Evolutionary conservation across 2,329 filamentous ascomycete species (phyloP).

Genomic region (Didymellaceae sp.): DNA sequence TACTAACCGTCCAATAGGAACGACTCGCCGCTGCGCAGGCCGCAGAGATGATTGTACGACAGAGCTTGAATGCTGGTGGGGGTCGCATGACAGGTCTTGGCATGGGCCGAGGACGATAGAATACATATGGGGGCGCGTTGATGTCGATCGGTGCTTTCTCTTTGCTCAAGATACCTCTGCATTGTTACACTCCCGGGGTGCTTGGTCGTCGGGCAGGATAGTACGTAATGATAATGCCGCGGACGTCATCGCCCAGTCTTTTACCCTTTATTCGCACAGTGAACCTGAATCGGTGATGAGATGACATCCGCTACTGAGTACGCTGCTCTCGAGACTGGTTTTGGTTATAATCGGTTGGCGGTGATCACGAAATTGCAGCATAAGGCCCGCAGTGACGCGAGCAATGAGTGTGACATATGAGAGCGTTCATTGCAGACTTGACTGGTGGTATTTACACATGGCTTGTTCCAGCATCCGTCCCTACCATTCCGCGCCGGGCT

Average conservation of each 20-base stretch:
- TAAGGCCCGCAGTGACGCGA: background rate
- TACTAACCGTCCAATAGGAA: conserved; percentile 57
- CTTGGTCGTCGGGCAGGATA: background rate
- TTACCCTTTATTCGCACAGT: too few relatives aligned
- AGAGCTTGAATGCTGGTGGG: conserved; percentile 74
- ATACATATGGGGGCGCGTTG: background rate
- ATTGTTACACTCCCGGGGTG: conserved; percentile 4
- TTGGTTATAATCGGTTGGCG: too few relatives aligned
- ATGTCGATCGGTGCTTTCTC: background rate
- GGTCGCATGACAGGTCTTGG: conserved; percentile 58
- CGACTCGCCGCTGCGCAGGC: conserved; percentile 87
- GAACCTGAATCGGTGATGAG: too few relatives aligned
- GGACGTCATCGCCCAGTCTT: too few relatives aligned
- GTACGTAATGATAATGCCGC: conserved; percentile 12
- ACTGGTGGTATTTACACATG: conserved; percentile 21
- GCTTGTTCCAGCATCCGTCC: background rate
- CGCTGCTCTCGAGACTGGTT: too few relatives aligned
- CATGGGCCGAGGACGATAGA: conserved; percentile 13
- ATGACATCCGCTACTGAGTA: too few relatives aligned
- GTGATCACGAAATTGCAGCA: too few relatives aligned
- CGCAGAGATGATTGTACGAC: conserved; percentile 91
- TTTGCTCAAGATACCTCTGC: conserved; percentile 9
- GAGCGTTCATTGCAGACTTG: conserved; percentile 4
- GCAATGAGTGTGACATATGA: background rate
- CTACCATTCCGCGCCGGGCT: conserved; percentile 31